Evolutionary conservation across 352 stramenopile genomes (phyloP), one percentile per base, ranked within the genome.

Genomic region (Phytophthora constricta): DNA sequence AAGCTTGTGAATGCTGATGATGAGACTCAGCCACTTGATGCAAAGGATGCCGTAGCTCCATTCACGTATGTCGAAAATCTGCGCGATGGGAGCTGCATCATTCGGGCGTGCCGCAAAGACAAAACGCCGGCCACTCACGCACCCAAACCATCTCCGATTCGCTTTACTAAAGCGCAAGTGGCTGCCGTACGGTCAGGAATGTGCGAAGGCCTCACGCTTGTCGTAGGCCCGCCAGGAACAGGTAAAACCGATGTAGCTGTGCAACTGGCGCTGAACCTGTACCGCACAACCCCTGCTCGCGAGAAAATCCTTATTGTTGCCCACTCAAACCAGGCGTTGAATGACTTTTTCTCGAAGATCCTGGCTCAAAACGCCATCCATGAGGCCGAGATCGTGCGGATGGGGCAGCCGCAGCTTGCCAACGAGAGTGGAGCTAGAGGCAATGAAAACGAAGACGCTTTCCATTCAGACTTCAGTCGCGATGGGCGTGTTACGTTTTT

Each of bases 211-310:
- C 76, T 99, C 22, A 99, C 97, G 5, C 59, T 99, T 11, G 80
- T 99, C 14, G 89, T 98, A 10, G 96, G 96, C 7, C 92, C 97
- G 43, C 91, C 97, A 19, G 96, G 96, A 39, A 98, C 91, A 2
- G 90, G 84, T n/a, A 99, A 99, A 65, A 98, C 96, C 2, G 95
- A 98, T 62, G 86, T 98, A 26, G 96, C 93, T 16, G 96, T 98
- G 20, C 94, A 98, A 70, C 89, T 98, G 22, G 88, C 98, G n/a
- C 60, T 89, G 20, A 98, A 97, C 65, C 51, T 99, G 9, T 98
- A 97, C 62, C 92, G 94, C 56, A 75, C 67, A 19, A 95, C 84
- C 37, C 54, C 73, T 23, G 73, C 85, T 48, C 83, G 74, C 3
- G 86, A 99, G 60, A 90, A 97, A 58, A 97, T 97, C 14, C 71